Evolutionary conservation across 2,329 filamentous ascomycete species (phyloP).

Genomic region (Colletotrichum siamense): DNA sequence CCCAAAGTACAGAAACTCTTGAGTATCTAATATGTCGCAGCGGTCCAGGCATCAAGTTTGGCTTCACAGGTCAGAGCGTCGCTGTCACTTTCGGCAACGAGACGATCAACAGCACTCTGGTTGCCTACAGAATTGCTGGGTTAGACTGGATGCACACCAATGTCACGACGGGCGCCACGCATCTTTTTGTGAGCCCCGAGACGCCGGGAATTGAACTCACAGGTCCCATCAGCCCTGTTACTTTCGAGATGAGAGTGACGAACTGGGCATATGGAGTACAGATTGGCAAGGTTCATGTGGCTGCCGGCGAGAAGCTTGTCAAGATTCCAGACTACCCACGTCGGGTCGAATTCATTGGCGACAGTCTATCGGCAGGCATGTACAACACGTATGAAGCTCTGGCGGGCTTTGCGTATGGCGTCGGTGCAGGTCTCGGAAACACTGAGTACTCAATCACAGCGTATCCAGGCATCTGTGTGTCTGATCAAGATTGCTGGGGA

Average conservation of each 20-base stretch:
- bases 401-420: conserved; percentile 60
- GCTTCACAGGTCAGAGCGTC: conserved; percentile 58
- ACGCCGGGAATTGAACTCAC: conserved; percentile 50
- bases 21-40: conserved; percentile 28
- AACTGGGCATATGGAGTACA: conserved; percentile 68
- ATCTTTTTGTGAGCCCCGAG: conserved; percentile 56
- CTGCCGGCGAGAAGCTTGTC: conserved; percentile 47
- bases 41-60: conserved; percentile 59
- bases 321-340: conserved; percentile 41
- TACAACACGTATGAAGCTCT: conserved; percentile 65
- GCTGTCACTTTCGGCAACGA: conserved; percentile 59
- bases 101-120: conserved; percentile 53
- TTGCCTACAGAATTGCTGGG: conserved; percentile 63
- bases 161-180: conserved; percentile 59
- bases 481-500: conserved; percentile 61
- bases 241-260: conserved; percentile 63
- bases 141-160: conserved; percentile 68
- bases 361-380: conserved; percentile 59
- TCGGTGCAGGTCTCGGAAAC: conserved; percentile 61
- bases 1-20: background rate
- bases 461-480: conserved; percentile 63
- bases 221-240: conserved; percentile 46
- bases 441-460: conserved; percentile 64
- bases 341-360: conserved; percentile 48
- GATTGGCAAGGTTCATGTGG: conserved; percentile 56